Percentiles rank a stretch among this genome's conserved stretches.
Conservation (phyloP, 257 asterid species). For the Nemophila menziesii region DNA sequence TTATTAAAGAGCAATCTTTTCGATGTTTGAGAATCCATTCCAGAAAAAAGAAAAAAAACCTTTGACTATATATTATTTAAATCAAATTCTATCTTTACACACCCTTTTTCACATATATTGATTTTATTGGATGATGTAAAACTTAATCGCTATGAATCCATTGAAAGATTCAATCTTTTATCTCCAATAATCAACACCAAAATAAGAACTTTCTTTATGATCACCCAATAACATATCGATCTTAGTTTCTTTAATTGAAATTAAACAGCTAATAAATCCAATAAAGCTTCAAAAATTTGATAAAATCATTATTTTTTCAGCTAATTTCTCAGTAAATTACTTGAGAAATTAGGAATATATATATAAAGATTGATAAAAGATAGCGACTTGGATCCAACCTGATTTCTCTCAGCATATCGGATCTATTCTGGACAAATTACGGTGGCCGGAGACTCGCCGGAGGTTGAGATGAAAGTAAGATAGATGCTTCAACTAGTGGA, state of each 20-base stretch:
- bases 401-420: background rate
- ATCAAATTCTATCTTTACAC: constrained; percentile 10
- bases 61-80: constrained; percentile 1
- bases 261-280: constrained; percentile 6
- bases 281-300: constrained; percentile 20
- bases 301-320: constrained; percentile 20
- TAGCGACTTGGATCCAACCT: constrained; percentile 10
- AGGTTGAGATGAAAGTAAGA: background rate
- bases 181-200: constrained; percentile 13
- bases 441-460: constrained; percentile 1
- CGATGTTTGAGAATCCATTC: constrained; percentile 23
- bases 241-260: constrained; percentile 4
- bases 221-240: constrained; percentile 14
- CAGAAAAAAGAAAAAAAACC: constrained; percentile 15
- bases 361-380: constrained; percentile 1
- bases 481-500: background rate
- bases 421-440: constrained; percentile 13
- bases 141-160: constrained; percentile 7
- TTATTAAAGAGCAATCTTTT: constrained; percentile 17
- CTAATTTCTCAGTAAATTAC: constrained; percentile 16
- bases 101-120: constrained; percentile 15
- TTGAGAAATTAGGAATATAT: background rate
- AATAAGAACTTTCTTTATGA: constrained; percentile 10
- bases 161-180: constrained; percentile 11
- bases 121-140: constrained; percentile 15